Percentiles rank a stretch among this genome's conserved stretches.
Evolutionary conservation across 495 filamentous ascomycete species (phyloP).

Genomic region (Penicillium samsonianum): DNA sequence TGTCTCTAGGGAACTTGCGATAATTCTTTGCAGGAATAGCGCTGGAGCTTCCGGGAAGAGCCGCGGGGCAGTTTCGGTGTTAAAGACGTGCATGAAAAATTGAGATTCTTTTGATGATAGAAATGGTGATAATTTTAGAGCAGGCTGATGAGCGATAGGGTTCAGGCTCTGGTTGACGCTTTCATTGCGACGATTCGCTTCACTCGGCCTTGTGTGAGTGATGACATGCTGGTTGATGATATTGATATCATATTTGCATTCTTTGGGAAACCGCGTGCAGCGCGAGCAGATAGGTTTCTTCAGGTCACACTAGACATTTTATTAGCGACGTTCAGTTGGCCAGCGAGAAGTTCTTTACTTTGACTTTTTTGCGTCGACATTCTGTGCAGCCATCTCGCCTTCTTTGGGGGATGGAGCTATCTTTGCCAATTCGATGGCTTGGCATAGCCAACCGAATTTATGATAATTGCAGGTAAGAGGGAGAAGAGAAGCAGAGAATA

Average conservation of each 20-base stretch:
- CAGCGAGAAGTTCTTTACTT: slow-evolving; percentile 14
- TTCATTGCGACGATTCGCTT: background rate
- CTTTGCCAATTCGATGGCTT: background rate
- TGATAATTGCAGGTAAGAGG: background rate
- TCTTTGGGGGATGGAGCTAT: slow-evolving; percentile 9
- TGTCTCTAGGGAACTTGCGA: slow-evolving; percentile 27
- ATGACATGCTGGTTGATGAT: slow-evolving; percentile 16
- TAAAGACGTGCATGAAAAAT: slow-evolving; percentile 34
- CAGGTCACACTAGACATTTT: slow-evolving; percentile 29
- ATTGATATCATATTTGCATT: slow-evolving; percentile 29
- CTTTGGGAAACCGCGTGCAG: slow-evolving; percentile 32
- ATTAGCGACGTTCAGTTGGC: background rate
- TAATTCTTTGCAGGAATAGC: slow-evolving; percentile 28
- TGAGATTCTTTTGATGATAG: slow-evolving; percentile 25
- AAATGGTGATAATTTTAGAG: slow-evolving; percentile 23
- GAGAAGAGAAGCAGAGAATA: background rate
- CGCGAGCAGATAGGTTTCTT: slow-evolving; percentile 30
- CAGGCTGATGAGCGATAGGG: slow-evolving; percentile 17
- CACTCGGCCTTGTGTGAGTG: background rate
- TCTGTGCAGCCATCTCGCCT: slow-evolving; percentile 39
- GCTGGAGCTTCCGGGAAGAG: slow-evolving; percentile 33
- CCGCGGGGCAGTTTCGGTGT: slow-evolving; percentile 29
- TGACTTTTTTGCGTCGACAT: slow-evolving; percentile 39
- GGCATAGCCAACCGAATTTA: background rate
- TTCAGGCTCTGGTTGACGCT: background rate